Conservation (phyloP, 2,329 filamentous ascomycete species). For the Pseudogymnoascus sp. region DNA sequence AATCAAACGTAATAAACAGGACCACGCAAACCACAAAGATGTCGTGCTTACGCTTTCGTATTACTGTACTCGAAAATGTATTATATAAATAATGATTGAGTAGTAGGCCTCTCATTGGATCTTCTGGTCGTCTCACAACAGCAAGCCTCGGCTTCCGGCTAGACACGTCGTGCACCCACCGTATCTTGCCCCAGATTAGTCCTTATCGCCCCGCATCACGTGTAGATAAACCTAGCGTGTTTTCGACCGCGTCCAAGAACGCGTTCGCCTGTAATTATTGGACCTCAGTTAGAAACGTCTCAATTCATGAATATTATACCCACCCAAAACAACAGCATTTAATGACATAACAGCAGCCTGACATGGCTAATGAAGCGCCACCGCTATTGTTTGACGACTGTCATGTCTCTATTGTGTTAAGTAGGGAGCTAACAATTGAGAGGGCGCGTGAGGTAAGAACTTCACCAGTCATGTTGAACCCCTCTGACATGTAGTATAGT, state of each 20-base stretch:
- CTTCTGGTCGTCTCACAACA: neutral
- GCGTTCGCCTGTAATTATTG: conserved; percentile 2
- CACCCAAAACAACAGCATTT: conserved; percentile 1
- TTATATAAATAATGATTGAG: neutral
- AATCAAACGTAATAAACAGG: neutral
- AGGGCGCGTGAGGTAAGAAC: neutral
- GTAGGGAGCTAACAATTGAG: conserved; percentile 16
- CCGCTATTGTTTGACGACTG: conserved; percentile 21
- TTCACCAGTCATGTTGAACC: neutral
- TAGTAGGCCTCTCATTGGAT: neutral
- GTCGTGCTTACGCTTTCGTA: neutral
- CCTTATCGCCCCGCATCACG: neutral
- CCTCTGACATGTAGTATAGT: conserved; percentile 12
- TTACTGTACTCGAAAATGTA: neutral
- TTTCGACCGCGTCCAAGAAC: conserved; percentile 3
- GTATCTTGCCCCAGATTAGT: neutral
- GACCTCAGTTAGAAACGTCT: neutral
- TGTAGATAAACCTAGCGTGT: neutral
- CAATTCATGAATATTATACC: conserved; percentile 2
- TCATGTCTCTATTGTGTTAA: conserved; percentile 22
- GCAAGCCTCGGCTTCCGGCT: conserved; percentile 3
- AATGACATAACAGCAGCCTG: neutral
- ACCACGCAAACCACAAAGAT: neutral
- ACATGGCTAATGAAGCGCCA: neutral
- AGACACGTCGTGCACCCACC: neutral